A percentile compares a stretch with the other conserved stretches of the same genome.
These are phyloP conservation scores for Conticribra weissflogii DNA, from an alignment of 108 stramenopile genomes.

Conservation along the genomic window DNA sequence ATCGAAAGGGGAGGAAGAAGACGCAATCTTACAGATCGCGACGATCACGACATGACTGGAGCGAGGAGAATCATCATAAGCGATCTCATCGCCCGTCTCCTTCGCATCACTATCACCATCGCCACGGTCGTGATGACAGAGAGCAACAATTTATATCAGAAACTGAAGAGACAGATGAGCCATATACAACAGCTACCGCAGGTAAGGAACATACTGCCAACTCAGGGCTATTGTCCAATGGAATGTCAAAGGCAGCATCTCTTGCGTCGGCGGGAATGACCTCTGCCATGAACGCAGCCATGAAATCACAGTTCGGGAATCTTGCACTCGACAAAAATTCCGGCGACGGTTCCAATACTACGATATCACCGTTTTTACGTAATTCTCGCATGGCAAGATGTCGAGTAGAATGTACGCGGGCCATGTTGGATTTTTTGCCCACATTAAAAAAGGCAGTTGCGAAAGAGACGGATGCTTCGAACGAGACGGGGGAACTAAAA, in stretches of 20 bases:
- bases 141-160: not conserved
- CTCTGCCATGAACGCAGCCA: not conserved
- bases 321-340: not conserved
- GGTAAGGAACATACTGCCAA: not conserved
- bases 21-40: slow-evolving; percentile 18
- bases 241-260: not conserved
- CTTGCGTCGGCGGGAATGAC: not conserved
- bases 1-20: no score
- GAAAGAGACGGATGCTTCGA: slow-evolving; percentile 25
- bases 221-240: not conserved
- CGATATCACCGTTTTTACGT: slow-evolving; percentile 14
- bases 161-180: slow-evolving; percentile 3
- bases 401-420: slow-evolving; percentile 34
- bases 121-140: not conserved
- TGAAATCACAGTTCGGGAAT: no score
- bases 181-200: not conserved
- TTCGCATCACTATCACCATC: slow-evolving; percentile 13
- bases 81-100: slow-evolving; percentile 43
- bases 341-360: slow-evolving; percentile 2
- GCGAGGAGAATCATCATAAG: slow-evolving; percentile 11
- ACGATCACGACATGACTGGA: slow-evolving; percentile 37
- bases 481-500: slow-evolving; percentile 43
- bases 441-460: slow-evolving; percentile 35
- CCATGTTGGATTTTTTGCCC: slow-evolving; percentile 50
- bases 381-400: slow-evolving; percentile 35